Evolutionary conservation across 1,139 yeast genomes (phyloP).

Genomic region (Hyphopichia burtonii): DNA sequence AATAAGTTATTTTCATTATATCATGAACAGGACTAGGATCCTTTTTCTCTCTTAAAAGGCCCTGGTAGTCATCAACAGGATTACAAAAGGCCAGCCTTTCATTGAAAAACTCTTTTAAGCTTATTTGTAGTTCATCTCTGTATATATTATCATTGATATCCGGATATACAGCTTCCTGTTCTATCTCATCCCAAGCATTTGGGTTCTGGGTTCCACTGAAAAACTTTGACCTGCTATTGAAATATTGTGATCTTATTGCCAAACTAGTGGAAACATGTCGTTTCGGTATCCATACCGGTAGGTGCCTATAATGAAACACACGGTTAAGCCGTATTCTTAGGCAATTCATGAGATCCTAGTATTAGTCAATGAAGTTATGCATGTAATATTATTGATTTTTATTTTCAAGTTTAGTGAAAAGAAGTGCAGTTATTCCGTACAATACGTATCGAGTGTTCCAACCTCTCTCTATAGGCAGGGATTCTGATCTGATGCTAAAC

Average conservation of each 20-base stretch:
- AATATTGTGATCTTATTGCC: neutral
- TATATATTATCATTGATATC: constrained; percentile 1
- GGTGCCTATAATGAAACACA: too few species aligned
- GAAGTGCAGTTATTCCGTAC: too few species aligned
- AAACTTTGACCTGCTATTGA: neutral
- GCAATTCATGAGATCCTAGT: too few species aligned
- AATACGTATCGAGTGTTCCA: too few species aligned
- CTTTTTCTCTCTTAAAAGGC: neutral
- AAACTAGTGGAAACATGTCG: neutral
- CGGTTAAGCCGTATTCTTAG: too few species aligned
- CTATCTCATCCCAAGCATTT: neutral
- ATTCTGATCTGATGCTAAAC: too few species aligned
- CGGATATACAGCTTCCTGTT: neutral
- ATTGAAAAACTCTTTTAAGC: constrained; percentile 2
- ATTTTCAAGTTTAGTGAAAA: too few species aligned
- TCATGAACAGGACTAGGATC: constrained; percentile 1
- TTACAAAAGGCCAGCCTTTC: constrained; percentile 4
- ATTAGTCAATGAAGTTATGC: too few species aligned
- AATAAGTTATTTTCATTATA: neutral
- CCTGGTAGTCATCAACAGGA: constrained; percentile 5
- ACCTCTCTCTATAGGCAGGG: too few species aligned
- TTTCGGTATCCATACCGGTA: neutral
- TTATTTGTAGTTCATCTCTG: neutral
- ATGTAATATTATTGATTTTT: too few species aligned
- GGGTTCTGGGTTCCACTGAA: neutral